Evolutionary conservation across 2,329 filamentous ascomycete genomes (phyloP).

Genomic region (Aspergillus sp.): DNA sequence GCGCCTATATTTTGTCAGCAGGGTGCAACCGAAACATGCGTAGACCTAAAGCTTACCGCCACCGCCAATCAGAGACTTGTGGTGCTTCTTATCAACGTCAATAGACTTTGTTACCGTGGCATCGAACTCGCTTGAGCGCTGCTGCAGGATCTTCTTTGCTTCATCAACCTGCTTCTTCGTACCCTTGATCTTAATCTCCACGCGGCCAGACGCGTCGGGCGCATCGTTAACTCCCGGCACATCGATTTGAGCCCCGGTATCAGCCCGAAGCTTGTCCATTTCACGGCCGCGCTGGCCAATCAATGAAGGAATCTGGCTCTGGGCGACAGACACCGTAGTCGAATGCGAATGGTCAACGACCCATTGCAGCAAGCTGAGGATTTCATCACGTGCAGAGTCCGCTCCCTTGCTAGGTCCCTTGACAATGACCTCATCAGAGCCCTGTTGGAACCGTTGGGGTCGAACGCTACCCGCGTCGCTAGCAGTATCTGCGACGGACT

Average conservation of each 20-base stretch:
- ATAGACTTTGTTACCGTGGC: slow-evolving; percentile 82
- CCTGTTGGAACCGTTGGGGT: slow-evolving; percentile 69
- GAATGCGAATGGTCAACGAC: slow-evolving; percentile 82
- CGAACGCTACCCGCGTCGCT: slow-evolving; percentile 63
- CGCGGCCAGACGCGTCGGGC: slow-evolving; percentile 62
- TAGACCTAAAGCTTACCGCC: slow-evolving; percentile 65
- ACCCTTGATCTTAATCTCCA: slow-evolving; percentile 89
- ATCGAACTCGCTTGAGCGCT: slow-evolving; percentile 84
- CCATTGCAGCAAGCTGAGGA: slow-evolving; percentile 84
- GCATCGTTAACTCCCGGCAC: slow-evolving; percentile 79
- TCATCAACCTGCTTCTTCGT: slow-evolving; percentile 88
- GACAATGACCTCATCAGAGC: slow-evolving; percentile 82
- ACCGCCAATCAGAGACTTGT: slow-evolving; percentile 79
- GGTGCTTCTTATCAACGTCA: slow-evolving; percentile 91
- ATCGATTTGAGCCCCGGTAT: slow-evolving; percentile 86
- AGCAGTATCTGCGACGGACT: slow-evolving; percentile 65
- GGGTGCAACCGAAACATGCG: slow-evolving; percentile 37
- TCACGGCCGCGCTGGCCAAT: slow-evolving; percentile 88
- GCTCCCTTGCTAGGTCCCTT: slow-evolving; percentile 91
- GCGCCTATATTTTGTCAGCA: slow-evolving; percentile 57
- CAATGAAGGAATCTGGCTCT: slow-evolving; percentile 87
- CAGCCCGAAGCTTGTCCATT: slow-evolving; percentile 83
- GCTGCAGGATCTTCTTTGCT: slow-evolving; percentile 85
- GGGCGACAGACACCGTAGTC: slow-evolving; percentile 78
- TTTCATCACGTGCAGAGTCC: slow-evolving; percentile 86